A percentile compares a stretch with the other conserved stretches of the same genome.
Evolutionary conservation across 2,329 filamentous ascomycete genomes (phyloP).

Genomic region (Fusarium tuaranense): DNA sequence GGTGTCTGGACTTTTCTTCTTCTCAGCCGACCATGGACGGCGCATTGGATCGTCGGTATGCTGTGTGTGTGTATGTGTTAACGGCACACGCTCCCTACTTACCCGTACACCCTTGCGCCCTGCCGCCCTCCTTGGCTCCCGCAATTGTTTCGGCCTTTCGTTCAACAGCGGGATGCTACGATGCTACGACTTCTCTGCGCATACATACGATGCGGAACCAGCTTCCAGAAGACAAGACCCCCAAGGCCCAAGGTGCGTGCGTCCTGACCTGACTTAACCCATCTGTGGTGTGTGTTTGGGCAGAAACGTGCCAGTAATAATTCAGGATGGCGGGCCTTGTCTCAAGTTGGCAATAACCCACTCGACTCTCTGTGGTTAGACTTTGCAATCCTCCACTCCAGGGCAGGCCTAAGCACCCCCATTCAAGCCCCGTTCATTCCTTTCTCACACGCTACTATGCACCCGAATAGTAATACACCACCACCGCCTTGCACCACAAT

Average conservation of each 20-base stretch:
- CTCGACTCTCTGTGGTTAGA: conserved; percentile 37
- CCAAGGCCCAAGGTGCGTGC: conserved; percentile 9
- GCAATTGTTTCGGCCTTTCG: background rate
- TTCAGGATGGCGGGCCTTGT: conserved; percentile 40
- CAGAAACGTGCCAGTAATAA: conserved; percentile 39
- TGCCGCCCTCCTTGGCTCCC: background rate
- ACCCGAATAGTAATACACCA: conserved; percentile 3
- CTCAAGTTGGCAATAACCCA: conserved; percentile 44
- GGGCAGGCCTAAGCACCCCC: conserved; percentile 25
- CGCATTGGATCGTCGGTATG: conserved; percentile 5
- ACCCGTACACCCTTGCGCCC: conserved; percentile 3
- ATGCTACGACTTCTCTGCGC: conserved; percentile 8
- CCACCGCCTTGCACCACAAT: conserved; percentile 5
- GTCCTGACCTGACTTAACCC: conserved; percentile 21
- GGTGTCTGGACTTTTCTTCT: conserved; percentile 20
- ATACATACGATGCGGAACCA: background rate
- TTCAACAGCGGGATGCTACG: background rate
- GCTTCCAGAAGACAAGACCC: conserved; percentile 8
- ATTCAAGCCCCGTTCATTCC: conserved; percentile 33
- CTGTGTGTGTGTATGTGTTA: background rate
- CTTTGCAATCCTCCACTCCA: conserved; percentile 31
- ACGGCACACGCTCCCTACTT: background rate
- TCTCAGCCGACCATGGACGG: conserved; percentile 20
- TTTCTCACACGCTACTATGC: conserved; percentile 6
- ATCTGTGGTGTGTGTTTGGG: conserved; percentile 30